Conservation (phyloP, 2,329 filamentous ascomycete genomes). For the Aspergillus hortae region DNA sequence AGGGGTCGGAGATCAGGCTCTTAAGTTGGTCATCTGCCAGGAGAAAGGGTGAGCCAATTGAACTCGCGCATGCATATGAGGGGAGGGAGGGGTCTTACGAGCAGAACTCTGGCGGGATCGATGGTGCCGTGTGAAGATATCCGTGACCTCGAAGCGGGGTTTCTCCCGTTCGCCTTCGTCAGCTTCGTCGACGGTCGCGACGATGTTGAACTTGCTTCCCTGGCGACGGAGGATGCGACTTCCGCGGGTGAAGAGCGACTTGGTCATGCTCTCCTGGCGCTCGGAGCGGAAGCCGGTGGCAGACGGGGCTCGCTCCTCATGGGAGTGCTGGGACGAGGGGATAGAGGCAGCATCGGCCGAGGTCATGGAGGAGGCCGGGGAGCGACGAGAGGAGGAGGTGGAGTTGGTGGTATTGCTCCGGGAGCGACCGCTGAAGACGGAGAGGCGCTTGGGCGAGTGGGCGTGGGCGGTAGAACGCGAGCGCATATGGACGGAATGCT, state of each 20-base stretch:
- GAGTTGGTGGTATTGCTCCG: slow-evolving; percentile 50
- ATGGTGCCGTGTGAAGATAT: slow-evolving; percentile 31
- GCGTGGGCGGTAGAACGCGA: slow-evolving; percentile 34
- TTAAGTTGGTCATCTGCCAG: slow-evolving; percentile 41
- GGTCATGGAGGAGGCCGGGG: slow-evolving; percentile 44
- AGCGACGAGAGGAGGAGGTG: slow-evolving; percentile 43
- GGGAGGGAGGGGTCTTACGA: slow-evolving; percentile 29
- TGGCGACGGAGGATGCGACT: slow-evolving; percentile 47
- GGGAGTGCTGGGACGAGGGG: slow-evolving; percentile 29
- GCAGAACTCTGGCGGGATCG: slow-evolving; percentile 30
- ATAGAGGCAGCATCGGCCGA: slow-evolving; percentile 30
- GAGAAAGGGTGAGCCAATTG: background rate
- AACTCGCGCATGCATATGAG: background rate
- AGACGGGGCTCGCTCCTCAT: slow-evolving; percentile 31
- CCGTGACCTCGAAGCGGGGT: slow-evolving; percentile 29
- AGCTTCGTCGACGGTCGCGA: slow-evolving; percentile 39
- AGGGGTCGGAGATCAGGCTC: slow-evolving; percentile 57
- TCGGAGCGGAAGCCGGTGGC: slow-evolving; percentile 26
- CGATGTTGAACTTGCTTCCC: slow-evolving; percentile 45
- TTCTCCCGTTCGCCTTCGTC: slow-evolving; percentile 34
- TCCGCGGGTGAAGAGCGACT: slow-evolving; percentile 41
- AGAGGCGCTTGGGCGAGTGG: slow-evolving; percentile 38
- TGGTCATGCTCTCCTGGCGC: slow-evolving; percentile 35
- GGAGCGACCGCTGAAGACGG: slow-evolving; percentile 38
- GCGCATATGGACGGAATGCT: slow-evolving; percentile 32